A percentile compares a stretch with the other conserved stretches of the same genome.
These are phyloP conservation scores for Penicillium sp. DNA, from an alignment of 2,329 filamentous ascomycete species.

Conservation along the genomic window DNA sequence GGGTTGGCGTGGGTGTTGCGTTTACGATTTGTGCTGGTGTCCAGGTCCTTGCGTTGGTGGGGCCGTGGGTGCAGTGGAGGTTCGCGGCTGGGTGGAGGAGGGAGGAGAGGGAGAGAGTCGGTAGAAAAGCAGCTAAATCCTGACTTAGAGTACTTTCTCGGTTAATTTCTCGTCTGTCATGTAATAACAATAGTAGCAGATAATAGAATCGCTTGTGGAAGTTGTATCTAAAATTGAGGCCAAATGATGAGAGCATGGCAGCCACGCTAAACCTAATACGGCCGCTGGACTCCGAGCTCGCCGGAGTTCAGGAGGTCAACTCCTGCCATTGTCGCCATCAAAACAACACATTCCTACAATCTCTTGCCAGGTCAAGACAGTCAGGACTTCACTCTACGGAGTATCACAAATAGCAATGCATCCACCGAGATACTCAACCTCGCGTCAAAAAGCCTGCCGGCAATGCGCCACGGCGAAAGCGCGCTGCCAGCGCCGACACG, in stretches of 20 bases:
- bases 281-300: neutral
- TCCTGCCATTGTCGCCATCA: neutral
- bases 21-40: conserved; percentile 54
- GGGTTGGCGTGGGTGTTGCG: conserved; percentile 51
- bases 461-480: conserved; percentile 9
- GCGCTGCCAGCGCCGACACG: conserved; percentile 5
- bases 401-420: neutral
- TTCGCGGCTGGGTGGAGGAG: conserved; percentile 46
- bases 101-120: conserved; percentile 3
- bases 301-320: neutral
- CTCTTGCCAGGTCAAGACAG: too few relatives aligned
- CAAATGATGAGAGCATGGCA: too few relatives aligned
- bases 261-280: neutral
- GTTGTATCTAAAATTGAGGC: too few relatives aligned
- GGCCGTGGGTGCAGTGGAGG: conserved; percentile 52
- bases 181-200: too few relatives aligned
- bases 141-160: too few relatives aligned
- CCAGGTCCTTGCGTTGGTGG: conserved; percentile 53
- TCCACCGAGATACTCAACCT: conserved; percentile 8
- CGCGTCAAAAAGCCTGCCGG: conserved; percentile 7
- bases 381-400: neutral
- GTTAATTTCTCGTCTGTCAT: too few relatives aligned
- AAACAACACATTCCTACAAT: neutral
- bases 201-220: too few relatives aligned
- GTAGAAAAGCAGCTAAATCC: neutral